Percentiles rank a stretch among this genome's conserved stretches.
Evolutionary conservation across 1,284 basidiomycete genomes (phyloP).

Genomic region (Papiliotrema nemorosa): DNA sequence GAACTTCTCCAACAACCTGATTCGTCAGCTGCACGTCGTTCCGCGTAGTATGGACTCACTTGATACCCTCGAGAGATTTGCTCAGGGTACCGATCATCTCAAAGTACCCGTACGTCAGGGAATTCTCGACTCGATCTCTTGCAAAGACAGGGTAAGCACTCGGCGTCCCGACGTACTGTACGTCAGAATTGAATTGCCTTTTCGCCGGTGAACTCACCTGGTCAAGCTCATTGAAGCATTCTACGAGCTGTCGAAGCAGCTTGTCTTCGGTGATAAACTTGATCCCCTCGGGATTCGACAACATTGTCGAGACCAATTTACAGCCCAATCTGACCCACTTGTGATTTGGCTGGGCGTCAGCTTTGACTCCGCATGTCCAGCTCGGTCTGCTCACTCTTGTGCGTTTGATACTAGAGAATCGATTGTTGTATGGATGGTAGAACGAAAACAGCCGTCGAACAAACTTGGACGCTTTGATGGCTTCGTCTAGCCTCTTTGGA

Average conservation of each 20-base stretch:
- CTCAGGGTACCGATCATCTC: conserved; percentile 92
- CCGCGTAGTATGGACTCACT: conserved; percentile 59
- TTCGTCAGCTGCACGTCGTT: not conserved
- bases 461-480: conserved; percentile 83
- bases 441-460: conserved; percentile 83
- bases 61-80: conserved; percentile 79
- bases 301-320: conserved; percentile 73
- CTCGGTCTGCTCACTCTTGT: conserved; percentile 57
- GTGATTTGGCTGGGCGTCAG: conserved; percentile 58
- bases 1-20: conserved; percentile 80
- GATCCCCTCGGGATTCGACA: conserved; percentile 77
- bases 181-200: not conserved
- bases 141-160: conserved; percentile 75
- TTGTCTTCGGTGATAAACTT: conserved; percentile 83
- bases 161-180: conserved; percentile 43
- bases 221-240: conserved; percentile 87
- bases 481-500: conserved; percentile 91
- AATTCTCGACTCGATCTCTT: conserved; percentile 73
- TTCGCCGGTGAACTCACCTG: conserved; percentile 59
- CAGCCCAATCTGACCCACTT: conserved; percentile 85
- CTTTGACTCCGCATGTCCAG: too few species aligned
- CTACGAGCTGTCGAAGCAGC: conserved; percentile 77
- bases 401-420: conserved; percentile 77
- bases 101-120: conserved; percentile 86
- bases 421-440: conserved; percentile 82